Evolutionary conservation across 495 filamentous ascomycete species (phyloP), one percentile per base, ranked within the genome.

Genomic region (Clohesyomyces aquaticus): DNA sequence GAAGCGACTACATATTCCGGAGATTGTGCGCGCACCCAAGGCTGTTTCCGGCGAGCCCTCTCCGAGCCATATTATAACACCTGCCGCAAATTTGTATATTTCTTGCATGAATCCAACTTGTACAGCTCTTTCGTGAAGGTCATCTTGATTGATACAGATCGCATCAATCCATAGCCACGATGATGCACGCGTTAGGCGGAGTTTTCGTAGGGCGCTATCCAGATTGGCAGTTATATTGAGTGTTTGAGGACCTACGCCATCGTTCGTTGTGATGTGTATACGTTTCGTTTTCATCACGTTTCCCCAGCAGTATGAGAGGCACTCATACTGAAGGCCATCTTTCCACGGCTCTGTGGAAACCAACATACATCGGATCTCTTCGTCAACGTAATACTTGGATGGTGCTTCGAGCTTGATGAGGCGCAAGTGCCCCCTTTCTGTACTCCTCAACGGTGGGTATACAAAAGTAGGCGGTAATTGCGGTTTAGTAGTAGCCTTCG

Each of bases 71-170:
- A 56, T 47, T 6, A 47, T 26, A 35, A 63, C 52, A 6, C 38
- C 6, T 1, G 25, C 28, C 1, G 60, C 52, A 6, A 28, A 19
- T 14, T 48, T 45, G 29, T 63, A 63, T 8, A 63, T 57, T 16
- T 55, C 49, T 26, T 53, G 42, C 60, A 63, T 63, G 16, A 45
- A 23, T 10, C n/a, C 11, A 3, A 63, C 51, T 28, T 63, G 60
- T 1, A 12, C 2, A 1, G 52, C 27, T n/a, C 51, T 14, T 27
- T 63, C 60, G 11, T 32, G 26, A 21, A 23, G 8, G 26, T 63
- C 52, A 10, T 21, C 16, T 29, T 63, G 60, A 57, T 63, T 63
- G 29, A 63, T 63, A 26, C 51, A 63, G 4, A 63, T 63, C 1
- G 52, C 51, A 63, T 63, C 51, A n/a, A 63, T 48, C 60, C 60